Conservation (phyloP, 1,284 basidiomycete genomes). For the Blastosporella zonata region DNA sequence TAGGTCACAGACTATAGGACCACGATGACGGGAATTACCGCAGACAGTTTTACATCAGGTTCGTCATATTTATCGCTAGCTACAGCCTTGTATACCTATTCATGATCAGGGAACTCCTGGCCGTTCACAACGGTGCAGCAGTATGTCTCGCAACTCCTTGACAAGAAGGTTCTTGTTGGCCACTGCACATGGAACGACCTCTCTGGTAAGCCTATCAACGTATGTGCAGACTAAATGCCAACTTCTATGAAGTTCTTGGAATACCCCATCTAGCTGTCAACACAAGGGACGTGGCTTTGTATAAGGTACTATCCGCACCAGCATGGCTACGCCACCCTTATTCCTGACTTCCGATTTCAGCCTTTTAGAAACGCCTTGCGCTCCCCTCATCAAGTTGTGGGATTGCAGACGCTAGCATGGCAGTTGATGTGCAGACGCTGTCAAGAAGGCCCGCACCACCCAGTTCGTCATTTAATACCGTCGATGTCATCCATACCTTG, state of each 20-base stretch:
- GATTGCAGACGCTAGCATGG: constrained; percentile 75
- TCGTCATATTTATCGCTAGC: constrained; percentile 1
- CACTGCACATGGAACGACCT: constrained; percentile 77
- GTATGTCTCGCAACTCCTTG: constrained; percentile 57
- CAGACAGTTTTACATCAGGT: constrained; percentile 53
- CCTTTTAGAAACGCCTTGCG: constrained; percentile 71
- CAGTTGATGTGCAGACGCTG: constrained; percentile 74
- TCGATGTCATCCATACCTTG: constrained; percentile 12
- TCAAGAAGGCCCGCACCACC: constrained; percentile 65
- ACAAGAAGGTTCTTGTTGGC: constrained; percentile 67
- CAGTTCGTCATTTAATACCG: constrained; percentile 45
- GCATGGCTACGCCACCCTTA: constrained; percentile 12
- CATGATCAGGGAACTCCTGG: constrained; percentile 43
- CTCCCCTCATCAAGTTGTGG: constrained; percentile 61
- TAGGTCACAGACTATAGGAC: constrained; percentile 72
- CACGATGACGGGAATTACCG: constrained; percentile 63
- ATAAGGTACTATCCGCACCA: constrained; percentile 43
- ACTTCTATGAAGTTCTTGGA: constrained; percentile 59
- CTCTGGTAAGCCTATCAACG: constrained; percentile 45
- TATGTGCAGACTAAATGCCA: background rate
- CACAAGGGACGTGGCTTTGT: constrained; percentile 79
- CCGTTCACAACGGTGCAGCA: constrained; percentile 62
- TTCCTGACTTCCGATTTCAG: constrained; percentile 22
- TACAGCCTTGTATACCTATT: background rate
- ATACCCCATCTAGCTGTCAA: constrained; percentile 75